Percentiles rank a stretch among this genome's conserved stretches.
These are phyloP conservation scores for Aspergillus tubingensis DNA, from an alignment of 2,329 filamentous ascomycete genomes.

Conservation along the genomic window DNA sequence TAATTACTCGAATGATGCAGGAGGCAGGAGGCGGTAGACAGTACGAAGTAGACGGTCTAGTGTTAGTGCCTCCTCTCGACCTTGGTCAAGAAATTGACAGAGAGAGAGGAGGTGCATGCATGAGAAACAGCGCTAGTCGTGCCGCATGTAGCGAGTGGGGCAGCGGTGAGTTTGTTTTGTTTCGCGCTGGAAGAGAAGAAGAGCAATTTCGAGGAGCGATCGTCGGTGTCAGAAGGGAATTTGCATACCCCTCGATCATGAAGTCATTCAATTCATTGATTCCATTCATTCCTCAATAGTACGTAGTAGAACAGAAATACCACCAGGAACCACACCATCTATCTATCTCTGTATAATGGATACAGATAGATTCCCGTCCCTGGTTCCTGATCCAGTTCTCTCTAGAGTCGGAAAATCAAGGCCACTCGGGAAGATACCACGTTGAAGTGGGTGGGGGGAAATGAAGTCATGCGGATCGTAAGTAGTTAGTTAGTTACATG, in stretches of 20 bases:
- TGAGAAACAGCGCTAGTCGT: background rate
- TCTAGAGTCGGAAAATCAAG: background rate
- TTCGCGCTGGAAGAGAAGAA: background rate
- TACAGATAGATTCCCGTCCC: no score
- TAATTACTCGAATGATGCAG: background rate
- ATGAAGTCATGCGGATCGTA: conserved; percentile 10
- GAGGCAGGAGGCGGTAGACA: background rate
- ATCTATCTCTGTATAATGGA: no score
- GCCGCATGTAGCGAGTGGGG: background rate
- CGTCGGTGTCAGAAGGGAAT: no score
- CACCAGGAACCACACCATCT: no score
- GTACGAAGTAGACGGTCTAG: background rate
- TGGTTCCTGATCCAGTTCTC: no score
- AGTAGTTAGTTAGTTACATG: no score
- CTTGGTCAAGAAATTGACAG: no score
- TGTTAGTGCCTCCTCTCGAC: background rate
- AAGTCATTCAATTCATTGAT: no score
- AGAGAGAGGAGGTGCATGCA: background rate
- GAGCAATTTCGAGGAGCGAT: no score
- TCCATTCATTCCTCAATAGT: no score
- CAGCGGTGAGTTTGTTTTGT: conserved; percentile 5
- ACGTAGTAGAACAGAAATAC: no score
- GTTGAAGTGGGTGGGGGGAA: background rate
- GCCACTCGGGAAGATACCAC: background rate
- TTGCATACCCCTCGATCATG: no score